A percentile compares a stretch with the other conserved stretches of the same genome.
These are phyloP conservation scores for Xylaria digitata DNA, from an alignment of 2,329 filamentous ascomycete genomes.

Conservation along the genomic window DNA sequence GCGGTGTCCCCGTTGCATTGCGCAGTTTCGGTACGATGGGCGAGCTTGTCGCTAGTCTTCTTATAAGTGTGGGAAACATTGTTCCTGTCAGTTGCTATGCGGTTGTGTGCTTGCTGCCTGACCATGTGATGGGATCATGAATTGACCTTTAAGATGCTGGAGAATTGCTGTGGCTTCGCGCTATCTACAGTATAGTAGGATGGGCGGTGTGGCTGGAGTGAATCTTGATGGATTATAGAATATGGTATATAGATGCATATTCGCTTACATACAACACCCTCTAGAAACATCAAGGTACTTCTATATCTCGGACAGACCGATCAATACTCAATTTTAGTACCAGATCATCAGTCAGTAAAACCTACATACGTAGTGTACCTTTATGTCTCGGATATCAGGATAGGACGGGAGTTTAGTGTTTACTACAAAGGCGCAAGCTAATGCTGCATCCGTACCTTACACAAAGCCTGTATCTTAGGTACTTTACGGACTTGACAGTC, in stretches of 20 bases:
- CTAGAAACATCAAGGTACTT: too few species aligned
- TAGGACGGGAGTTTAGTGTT: too few species aligned
- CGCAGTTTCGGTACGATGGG: slow-evolving; percentile 42
- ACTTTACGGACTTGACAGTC: slow-evolving; percentile 1
- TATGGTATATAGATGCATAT: slow-evolving; percentile 22
- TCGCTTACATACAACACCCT: background rate
- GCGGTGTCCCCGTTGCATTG: slow-evolving; percentile 37
- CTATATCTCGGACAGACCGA: slow-evolving; percentile 14
- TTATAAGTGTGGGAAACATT: slow-evolving; percentile 61
- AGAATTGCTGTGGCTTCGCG: slow-evolving; percentile 18
- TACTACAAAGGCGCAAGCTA: too few species aligned
- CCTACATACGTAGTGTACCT: too few species aligned
- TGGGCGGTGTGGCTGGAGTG: slow-evolving; percentile 10
- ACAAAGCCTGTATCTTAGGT: background rate
- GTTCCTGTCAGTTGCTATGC: background rate
- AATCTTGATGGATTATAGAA: slow-evolving; percentile 2
- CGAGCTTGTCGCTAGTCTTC: slow-evolving; percentile 53
- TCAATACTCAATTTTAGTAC: background rate
- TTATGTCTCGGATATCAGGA: too few species aligned
- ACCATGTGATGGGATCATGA: background rate
- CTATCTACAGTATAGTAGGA: background rate
- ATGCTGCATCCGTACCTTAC: background rate
- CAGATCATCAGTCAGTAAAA: too few species aligned
- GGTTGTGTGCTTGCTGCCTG: slow-evolving; percentile 7
- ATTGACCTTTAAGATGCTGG: background rate